Evolutionary conservation across 2,329 filamentous ascomycete species (phyloP).

Genomic region (Trichoderma aggressivum): DNA sequence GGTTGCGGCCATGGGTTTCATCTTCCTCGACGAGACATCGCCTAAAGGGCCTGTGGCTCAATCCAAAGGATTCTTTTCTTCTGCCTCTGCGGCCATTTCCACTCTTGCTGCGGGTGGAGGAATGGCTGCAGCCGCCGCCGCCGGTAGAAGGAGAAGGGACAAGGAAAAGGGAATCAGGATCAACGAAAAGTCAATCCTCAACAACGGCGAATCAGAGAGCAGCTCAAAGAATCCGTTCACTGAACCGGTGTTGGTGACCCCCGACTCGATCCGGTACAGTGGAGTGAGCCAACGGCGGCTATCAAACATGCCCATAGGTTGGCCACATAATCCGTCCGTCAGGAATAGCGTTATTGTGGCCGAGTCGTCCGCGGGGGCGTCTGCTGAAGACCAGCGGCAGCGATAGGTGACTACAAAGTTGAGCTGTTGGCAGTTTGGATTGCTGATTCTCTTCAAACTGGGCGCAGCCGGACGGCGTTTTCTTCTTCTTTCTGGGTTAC

Average conservation of each 20-base stretch:
- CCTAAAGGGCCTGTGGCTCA: constrained; percentile 33
- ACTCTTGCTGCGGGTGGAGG: constrained; percentile 26
- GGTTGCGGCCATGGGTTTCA: constrained; percentile 49
- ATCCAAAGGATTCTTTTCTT: constrained; percentile 27
- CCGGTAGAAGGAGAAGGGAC: constrained; percentile 22
- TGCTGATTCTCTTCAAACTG: background rate
- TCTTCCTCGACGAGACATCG: constrained; percentile 47
- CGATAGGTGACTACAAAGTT: background rate
- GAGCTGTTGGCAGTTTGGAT: background rate
- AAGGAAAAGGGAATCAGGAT: background rate
- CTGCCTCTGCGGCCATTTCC: constrained; percentile 22
- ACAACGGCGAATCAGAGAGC: constrained; percentile 19
- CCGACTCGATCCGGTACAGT: constrained; percentile 25
- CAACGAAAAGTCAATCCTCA: constrained; percentile 25
- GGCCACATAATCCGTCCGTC: constrained; percentile 34
- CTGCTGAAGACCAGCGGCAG: constrained; percentile 1
- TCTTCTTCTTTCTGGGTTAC: background rate
- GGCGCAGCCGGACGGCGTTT: background rate
- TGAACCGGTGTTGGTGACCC: constrained; percentile 19
- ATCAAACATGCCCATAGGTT: constrained; percentile 38
- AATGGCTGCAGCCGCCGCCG: constrained; percentile 21
- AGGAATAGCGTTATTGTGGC: constrained; percentile 24
- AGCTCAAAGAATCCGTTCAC: constrained; percentile 20
- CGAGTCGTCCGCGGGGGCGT: constrained; percentile 2
- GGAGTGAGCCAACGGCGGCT: constrained; percentile 25